phyloP scores from a whole-genome alignment of 2,329 filamentous ascomycete species.

The Chaetomium sp. region DNA sequence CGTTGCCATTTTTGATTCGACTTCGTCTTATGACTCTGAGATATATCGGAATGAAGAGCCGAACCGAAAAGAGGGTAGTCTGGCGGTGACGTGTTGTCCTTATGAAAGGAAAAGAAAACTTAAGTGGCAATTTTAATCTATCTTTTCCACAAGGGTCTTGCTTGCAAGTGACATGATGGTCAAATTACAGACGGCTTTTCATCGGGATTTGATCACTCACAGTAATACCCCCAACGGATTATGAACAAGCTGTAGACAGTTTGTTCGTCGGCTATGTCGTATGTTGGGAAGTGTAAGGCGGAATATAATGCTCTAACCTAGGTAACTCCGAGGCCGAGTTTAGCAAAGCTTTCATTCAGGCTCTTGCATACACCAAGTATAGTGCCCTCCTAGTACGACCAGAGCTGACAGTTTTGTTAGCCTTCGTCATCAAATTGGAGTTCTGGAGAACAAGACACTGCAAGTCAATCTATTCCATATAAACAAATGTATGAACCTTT shows the following conservation, averaged over 20 bases:
- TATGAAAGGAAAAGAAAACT: too few relatives aligned
- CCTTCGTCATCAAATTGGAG: neutral
- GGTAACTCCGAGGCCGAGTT: constrained; percentile 9
- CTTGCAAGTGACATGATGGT: neutral
- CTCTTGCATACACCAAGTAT: neutral
- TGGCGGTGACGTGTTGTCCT: neutral
- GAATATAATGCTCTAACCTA: too few relatives aligned
- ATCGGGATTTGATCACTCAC: too few relatives aligned
- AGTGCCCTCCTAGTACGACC: too few relatives aligned
- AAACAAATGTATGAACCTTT: neutral
- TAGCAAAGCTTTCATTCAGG: neutral
- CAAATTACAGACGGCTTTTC: too few relatives aligned
- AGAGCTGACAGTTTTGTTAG: too few relatives aligned
- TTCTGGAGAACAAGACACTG: neutral
- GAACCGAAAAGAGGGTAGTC: neutral
- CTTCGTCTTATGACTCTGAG: neutral
- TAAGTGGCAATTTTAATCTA: too few relatives aligned
- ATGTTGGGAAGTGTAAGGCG: too few relatives aligned
- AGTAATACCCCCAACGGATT: too few relatives aligned
- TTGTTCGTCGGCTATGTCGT: too few relatives aligned
- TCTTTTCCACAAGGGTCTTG: neutral
- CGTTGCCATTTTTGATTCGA: neutral
- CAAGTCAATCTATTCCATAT: neutral
- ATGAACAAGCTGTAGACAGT: too few relatives aligned
- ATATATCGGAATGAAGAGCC: neutral